Percentiles rank a stretch among this genome's conserved stretches.
These are phyloP conservation scores for Fomitiporia mediterranea DNA, from an alignment of 1,284 basidiomycete species.

Conservation along the genomic window DNA sequence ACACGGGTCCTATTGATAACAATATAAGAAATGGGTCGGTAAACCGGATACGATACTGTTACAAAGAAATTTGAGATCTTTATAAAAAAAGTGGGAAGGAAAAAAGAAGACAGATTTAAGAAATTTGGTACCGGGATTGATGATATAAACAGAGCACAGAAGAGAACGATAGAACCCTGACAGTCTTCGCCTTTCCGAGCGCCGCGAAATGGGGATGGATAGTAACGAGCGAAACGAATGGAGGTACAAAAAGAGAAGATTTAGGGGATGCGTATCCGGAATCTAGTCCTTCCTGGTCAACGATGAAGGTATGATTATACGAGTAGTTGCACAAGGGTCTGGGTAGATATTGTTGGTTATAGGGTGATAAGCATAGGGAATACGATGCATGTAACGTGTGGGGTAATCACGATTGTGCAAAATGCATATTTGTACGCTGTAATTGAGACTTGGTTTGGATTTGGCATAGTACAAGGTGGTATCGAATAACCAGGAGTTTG, in stretches of 20 bases:
- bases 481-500: neutral
- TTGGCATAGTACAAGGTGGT: slow-evolving; percentile 8
- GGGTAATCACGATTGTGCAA: neutral
- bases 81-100: neutral
- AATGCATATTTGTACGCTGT: slow-evolving; percentile 5
- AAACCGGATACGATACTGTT: slow-evolving; percentile 19
- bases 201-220: no score
- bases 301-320: slow-evolving; percentile 9
- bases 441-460: neutral
- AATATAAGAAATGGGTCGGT: slow-evolving; percentile 9
- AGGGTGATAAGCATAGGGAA: slow-evolving; percentile 1
- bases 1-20: slow-evolving; percentile 15
- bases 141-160: no score
- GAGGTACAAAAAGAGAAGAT: no score
- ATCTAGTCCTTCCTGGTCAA: slow-evolving; percentile 16
- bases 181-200: slow-evolving; percentile 9
- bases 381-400: slow-evolving; percentile 6
- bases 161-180: slow-evolving; percentile 5
- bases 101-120: neutral
- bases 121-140: no score
- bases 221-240: no score
- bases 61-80: slow-evolving; percentile 10
- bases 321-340: slow-evolving; percentile 2
- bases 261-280: slow-evolving; percentile 1
- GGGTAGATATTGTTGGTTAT: neutral